phyloP scores from a whole-genome alignment of 2,329 filamentous ascomycete genomes.

The Truncatella angustata region DNA sequence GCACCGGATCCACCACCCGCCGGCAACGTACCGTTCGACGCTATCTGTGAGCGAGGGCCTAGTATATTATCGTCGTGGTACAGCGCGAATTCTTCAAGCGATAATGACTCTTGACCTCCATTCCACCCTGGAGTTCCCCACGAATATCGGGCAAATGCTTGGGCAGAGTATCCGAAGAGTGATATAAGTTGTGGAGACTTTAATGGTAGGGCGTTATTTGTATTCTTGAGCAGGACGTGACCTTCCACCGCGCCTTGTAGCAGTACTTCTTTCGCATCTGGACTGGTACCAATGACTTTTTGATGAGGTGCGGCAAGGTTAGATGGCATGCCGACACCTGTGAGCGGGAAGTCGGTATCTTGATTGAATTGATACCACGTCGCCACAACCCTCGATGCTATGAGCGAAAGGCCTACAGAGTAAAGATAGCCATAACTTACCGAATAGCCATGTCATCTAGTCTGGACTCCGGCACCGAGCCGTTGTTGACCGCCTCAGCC shows the following conservation, averaged over 20 bases:
- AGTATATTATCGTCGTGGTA: constrained; percentile 15
- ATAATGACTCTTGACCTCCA: constrained; percentile 25
- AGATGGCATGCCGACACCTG: constrained; percentile 49
- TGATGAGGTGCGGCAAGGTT: constrained; percentile 46
- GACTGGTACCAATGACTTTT: constrained; percentile 46
- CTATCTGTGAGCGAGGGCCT: constrained; percentile 31
- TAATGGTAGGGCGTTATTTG: constrained; percentile 52
- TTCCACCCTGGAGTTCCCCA: constrained; percentile 30
- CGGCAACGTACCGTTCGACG: constrained; percentile 43
- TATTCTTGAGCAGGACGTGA: constrained; percentile 63
- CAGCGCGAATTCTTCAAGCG: constrained; percentile 5
- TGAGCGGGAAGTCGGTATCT: constrained; percentile 40
- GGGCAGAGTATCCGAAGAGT: constrained; percentile 60
- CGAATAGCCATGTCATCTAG: constrained; percentile 60
- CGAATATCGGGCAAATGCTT: constrained; percentile 35
- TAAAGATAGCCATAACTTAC: constrained; percentile 11
- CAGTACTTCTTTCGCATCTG: constrained; percentile 36
- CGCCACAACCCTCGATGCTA: constrained; percentile 39
- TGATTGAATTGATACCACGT: constrained; percentile 57
- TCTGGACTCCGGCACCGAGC: constrained; percentile 52
- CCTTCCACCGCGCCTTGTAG: constrained; percentile 58
- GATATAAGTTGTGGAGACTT: constrained; percentile 49
- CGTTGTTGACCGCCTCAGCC: constrained; percentile 56
- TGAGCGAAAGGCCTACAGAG: background rate
- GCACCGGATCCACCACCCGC: constrained; percentile 45